Base-by-base conservation (phyloP, 192 early-diverging fungal genomes). In the Phlyctochytrium arcticum region DNA sequence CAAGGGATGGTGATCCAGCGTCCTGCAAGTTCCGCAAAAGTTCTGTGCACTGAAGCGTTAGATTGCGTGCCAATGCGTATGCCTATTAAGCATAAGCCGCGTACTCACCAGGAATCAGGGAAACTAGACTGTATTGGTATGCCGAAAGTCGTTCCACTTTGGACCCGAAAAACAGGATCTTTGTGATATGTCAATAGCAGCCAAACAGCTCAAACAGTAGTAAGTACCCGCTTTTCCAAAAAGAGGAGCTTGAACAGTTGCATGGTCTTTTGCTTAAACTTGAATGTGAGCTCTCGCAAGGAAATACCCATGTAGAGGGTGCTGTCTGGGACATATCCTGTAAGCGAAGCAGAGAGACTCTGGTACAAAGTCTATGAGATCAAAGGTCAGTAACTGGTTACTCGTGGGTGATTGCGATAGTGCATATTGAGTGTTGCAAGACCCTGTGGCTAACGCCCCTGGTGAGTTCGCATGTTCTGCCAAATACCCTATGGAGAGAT, bases 101-200 rank as follows among this genome's bases (percentile, higher is more conserved):
- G 12, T 19, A 44, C 39, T 44, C 44, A 76, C 84, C 87, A 42
- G 90, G 90, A 8, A 92, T 76, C 34, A 92, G 61, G 0, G 88
- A 90, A 8, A 91, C 80, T 36, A 92, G 64, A 27, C 83, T 83
- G 66, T 92, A 92, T 65, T 92, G 88, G 67, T 88, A 90, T 6
- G 87, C 86, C 46, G 87, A 90, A 9, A 92, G 65, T 29, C 78
- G 73, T 57, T 92, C 90, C 5, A 92, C 90, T 44, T 85, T 85
- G 36, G 87, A 85, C n/a, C 90, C 90, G 75, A 89, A 92, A 68
- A 92, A 92, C 47, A 92, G 62, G 42, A 91, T 77, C 87, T 88
- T 73, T 9, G 33, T 19, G 27, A 8, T 23, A 9, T n/a, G n/a
- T n/a, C n/a, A n/a, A n/a, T n/a, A n/a, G n/a, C n/a, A n/a, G n/a